Percentiles rank a stretch among this genome's conserved stretches.
These are phyloP conservation scores for Colletotrichum navitas DNA, from an alignment of 2,329 filamentous ascomycete genomes.

Conservation along the genomic window DNA sequence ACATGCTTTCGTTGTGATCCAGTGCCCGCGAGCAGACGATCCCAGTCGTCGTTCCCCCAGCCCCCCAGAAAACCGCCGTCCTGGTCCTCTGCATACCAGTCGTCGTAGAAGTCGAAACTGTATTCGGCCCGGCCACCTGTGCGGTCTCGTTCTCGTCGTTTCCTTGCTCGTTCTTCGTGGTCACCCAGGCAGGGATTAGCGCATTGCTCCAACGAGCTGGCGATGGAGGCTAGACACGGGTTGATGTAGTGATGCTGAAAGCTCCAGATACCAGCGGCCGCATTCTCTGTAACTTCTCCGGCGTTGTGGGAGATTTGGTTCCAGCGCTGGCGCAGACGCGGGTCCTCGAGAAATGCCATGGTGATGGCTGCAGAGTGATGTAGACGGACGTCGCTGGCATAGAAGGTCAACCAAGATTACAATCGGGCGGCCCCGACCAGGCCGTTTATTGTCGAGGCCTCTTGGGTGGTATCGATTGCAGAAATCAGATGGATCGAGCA, in stretches of 20 bases:
- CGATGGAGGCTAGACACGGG: conserved; percentile 80
- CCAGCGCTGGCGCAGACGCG: conserved; percentile 91
- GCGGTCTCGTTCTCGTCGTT: conserved; percentile 73
- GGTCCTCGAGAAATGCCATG: conserved; percentile 80
- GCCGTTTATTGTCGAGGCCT: conserved; percentile 29
- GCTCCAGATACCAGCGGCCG: conserved; percentile 90
- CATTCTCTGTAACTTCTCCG: conserved; percentile 89
- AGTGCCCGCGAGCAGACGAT: conserved; percentile 81
- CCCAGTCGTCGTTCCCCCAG: conserved; percentile 88
- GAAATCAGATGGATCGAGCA: conserved; percentile 5
- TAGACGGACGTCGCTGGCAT: conserved; percentile 37
- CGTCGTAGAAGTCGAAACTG: conserved; percentile 97
- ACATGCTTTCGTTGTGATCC: conserved; percentile 59
- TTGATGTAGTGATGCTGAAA: conserved; percentile 88
- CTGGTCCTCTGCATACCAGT: conserved; percentile 81
- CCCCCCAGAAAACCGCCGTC: conserved; percentile 69
- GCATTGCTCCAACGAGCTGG: conserved; percentile 77
- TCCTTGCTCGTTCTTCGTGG: conserved; percentile 79
- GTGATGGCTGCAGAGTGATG: conserved; percentile 29
- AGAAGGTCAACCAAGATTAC: conserved; percentile 1
- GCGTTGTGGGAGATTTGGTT: conserved; percentile 93
- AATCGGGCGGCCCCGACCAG: conserved; percentile 33
- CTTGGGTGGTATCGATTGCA: conserved; percentile 1
- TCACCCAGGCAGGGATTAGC: conserved; percentile 78
- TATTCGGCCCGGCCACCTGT: conserved; percentile 77